Base-by-base conservation (phyloP, 1,284 basidiomycete species). In the Apiotrichum sp. region DNA sequence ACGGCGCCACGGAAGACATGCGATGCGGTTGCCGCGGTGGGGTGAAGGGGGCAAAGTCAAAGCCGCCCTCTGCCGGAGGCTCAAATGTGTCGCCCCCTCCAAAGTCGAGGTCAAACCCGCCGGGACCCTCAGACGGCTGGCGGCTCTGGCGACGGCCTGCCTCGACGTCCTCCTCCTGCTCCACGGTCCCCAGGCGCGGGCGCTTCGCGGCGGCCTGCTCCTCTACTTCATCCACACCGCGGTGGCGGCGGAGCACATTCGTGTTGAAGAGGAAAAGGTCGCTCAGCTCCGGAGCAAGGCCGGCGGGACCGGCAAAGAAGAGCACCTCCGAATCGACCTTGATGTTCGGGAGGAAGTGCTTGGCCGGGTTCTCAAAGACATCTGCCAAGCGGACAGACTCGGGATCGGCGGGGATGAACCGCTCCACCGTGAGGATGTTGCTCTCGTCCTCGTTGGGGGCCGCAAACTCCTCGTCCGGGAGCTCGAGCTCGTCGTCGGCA, bases 231-330 rank as follows among this genome's bases (percentile, higher is more conserved):
- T 41, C 38, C 22, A 22, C 49, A n/a, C 13, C 49, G 35, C 79
- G 71, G 53, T 76, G 75, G 50, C 73, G 47, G 61, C 77, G 53
- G 69, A 79, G 73, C 29, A 77, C 78, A 50, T 75, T 78, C 9
- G 84, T 63, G n/a, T 89, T 89, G 52, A 89, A 86, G 75, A 88
- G 81, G 78, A 96, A 96, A 55, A 96, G 77, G 55, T 87, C 83
- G 0, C 82, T 81, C 8, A 97, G 80, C 72, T 93, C 89, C 0
- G 88, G 86, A 0, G 85, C 84, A 13, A 75, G 62, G 0, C 71
- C 72, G 32, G 92, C 77, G 3, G 88, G 89, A 0, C 86, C 91
- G 46, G 86, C 87, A 65, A 83, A 88, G 71, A 92, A 85, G 74
- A 85, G 86, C 5, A 75, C 71, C 10, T 83, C 84, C 14, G 84